Base-by-base conservation (phyloP, 2,329 filamentous ascomycete genomes). In the Trichoderma simmonsii region DNA sequence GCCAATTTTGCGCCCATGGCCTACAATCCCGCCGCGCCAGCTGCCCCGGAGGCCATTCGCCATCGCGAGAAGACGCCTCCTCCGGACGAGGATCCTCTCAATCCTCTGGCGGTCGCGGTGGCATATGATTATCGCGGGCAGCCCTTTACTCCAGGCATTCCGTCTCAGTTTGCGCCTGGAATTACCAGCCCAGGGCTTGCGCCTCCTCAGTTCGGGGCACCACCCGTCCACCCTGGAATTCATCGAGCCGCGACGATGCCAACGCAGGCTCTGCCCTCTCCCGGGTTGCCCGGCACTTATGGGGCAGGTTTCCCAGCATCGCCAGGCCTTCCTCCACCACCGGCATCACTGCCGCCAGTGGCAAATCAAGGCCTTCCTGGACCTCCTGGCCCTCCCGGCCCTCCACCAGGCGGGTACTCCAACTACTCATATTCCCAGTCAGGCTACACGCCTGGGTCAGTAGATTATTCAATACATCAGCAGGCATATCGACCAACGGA, bases 41-140 rank as follows among this genome's bases (percentile, higher is more conserved):
- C 92, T 0, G 91, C 92, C 0, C 92, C 92, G 0, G 92, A 95
- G 79, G 85, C 88, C 26, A 89, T 94, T 66, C 85, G 87, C 24
- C 89, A 93, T 79, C 87, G 93, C 62, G 93, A 95, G 80, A 94
- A 94, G 85, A 95, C 93, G 0, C 93, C 92, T 2, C 92, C 93
- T 4, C 91, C 91, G 4, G 88, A 90, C 39, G 92, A 94, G 76
- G 82, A 83, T 60, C 87, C 85, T 14, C 82, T 85, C 3, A 87
- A 90, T 75, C 89, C 89, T 3, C 81, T 91, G 26, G 85, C 86
- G 5, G 86, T 87, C 64, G 88, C 87, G 14, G 84, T 91, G 3
- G 85, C 84, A 28, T 84, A 88, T 63, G 89, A 91, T 74, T 85
- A 87, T 60, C 84, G 86, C 73, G 81, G 83, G 75, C 78, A 86